A percentile compares a stretch with the other conserved stretches of the same genome.
phyloP scores from a whole-genome alignment of 75 land plant genomes.

The Pinus taeda region DNA sequence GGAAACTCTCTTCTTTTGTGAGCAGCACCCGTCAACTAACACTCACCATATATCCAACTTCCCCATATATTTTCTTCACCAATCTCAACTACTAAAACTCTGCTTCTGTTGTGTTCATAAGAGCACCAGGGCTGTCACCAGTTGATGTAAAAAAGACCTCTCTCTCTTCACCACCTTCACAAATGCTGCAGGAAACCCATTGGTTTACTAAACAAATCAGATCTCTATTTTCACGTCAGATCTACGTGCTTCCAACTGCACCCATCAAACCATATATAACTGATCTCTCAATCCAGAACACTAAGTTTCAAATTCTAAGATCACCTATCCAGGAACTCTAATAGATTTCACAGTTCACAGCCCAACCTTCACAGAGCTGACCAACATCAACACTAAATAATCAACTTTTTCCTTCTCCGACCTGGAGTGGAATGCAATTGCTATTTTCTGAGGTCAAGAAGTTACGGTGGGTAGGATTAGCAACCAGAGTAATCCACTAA shows the following conservation, averaged over 20 bases:
- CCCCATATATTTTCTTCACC: background rate
- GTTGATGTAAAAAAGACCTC: background rate
- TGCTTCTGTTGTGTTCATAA: background rate
- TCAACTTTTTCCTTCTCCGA: background rate
- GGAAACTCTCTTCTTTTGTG: background rate
- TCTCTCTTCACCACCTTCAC: background rate
- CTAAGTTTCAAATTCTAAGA: no score
- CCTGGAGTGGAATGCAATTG: background rate
- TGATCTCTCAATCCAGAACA: background rate
- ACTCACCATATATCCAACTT: no score
- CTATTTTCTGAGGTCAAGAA: background rate
- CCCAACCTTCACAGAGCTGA: conserved; percentile 9
- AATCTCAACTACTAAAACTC: background rate
- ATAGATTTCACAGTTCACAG: conserved; percentile 53
- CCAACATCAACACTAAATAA: background rate
- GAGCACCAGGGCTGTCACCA: background rate
- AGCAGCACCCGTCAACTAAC: background rate
- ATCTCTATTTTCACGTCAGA: no score
- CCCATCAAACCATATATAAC: no score
- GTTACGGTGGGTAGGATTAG: background rate
- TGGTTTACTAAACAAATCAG: no score
- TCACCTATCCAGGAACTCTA: no score
- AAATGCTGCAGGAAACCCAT: no score
- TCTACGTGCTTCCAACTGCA: conserved; percentile 73
- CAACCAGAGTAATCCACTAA: background rate